phyloP scores from a whole-genome alignment of 495 filamentous ascomycete genomes.

The Apodospora peruviana region DNA sequence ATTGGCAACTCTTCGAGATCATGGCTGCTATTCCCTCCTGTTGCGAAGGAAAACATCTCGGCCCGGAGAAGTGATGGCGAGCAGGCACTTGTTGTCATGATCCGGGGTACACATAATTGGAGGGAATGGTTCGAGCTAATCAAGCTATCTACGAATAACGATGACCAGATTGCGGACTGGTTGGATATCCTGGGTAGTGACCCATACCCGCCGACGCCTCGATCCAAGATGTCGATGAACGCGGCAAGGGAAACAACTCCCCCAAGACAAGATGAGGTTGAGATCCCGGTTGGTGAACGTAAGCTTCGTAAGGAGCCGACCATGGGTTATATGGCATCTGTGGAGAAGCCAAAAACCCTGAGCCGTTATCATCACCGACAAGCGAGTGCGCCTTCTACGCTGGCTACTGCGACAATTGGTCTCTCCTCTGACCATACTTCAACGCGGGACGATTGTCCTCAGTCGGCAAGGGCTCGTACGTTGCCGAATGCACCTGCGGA shows the following conservation, averaged over 20 bases:
- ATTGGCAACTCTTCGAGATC: conserved; percentile 63
- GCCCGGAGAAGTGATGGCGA: conserved; percentile 69
- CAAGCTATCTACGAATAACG: conserved; percentile 61
- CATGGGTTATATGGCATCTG: neutral
- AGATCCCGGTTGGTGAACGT: conserved; percentile 72
- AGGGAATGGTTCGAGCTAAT: conserved; percentile 79
- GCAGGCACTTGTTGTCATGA: conserved; percentile 75
- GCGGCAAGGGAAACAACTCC: conserved; percentile 29
- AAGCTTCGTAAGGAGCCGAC: conserved; percentile 26
- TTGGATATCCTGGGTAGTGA: conserved; percentile 69
- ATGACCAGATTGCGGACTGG: conserved; percentile 80
- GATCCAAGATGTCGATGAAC: conserved; percentile 28
- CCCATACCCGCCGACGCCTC: conserved; percentile 63
- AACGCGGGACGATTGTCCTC: conserved; percentile 20
- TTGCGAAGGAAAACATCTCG: conserved; percentile 63
- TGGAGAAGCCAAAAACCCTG: conserved; percentile 21
- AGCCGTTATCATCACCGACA: conserved; percentile 17
- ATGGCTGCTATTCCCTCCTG: conserved; percentile 87
- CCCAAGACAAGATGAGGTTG: conserved; percentile 50
- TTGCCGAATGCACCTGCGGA: neutral
- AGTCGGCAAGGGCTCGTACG: conserved; percentile 6
- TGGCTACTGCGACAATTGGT: conserved; percentile 10
- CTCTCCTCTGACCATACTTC: conserved; percentile 23
- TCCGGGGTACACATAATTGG: conserved; percentile 58
- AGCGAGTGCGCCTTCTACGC: conserved; percentile 15